Conservation (phyloP, 441 rosid genomes). For the Breynia disticha region DNA sequence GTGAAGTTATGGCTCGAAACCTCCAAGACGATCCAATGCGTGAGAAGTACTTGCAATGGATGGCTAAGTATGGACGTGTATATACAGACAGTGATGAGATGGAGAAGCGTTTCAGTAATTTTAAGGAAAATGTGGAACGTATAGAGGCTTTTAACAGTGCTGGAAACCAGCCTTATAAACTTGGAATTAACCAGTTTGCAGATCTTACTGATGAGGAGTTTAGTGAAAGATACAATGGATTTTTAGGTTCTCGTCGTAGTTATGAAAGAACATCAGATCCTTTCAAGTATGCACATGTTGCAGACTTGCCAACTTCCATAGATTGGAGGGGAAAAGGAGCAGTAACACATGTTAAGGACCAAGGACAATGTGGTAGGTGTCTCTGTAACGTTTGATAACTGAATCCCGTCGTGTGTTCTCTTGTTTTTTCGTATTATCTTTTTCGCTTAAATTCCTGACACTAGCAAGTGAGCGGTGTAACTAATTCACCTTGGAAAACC, state of each 20-base stretch:
- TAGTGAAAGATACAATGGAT: slow-evolving; percentile 1
- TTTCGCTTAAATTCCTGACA: neutral
- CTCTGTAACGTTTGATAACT: no score
- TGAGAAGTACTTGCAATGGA: slow-evolving; percentile 46
- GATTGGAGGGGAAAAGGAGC: slow-evolving; percentile 77
- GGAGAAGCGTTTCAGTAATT: slow-evolving; percentile 39
- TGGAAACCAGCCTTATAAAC: slow-evolving; percentile 40
- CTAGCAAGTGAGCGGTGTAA: neutral
- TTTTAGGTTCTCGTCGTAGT: slow-evolving; percentile 21
- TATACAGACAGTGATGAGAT: slow-evolving; percentile 34
- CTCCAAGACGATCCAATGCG: slow-evolving; percentile 10
- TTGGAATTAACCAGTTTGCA: slow-evolving; percentile 55
- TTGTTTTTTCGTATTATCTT: no score
- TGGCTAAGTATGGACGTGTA: slow-evolving; percentile 20
- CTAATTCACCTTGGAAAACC: neutral
- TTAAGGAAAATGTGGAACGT: slow-evolving; percentile 37
- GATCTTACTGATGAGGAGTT: slow-evolving; percentile 70
- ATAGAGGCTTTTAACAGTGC: slow-evolving; percentile 52
- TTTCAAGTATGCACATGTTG: slow-evolving; percentile 14
- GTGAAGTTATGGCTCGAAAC: slow-evolving; percentile 6
- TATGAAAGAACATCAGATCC: slow-evolving; percentile 1
- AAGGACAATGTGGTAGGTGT: slow-evolving; percentile 45
- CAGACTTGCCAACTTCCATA: slow-evolving; percentile 22
- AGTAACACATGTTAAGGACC: slow-evolving; percentile 54
- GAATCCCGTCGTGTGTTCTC: no score